Evolutionary conservation across 1,139 yeast species (phyloP).

Genomic region (Magnusiomyces clavatus): DNA sequence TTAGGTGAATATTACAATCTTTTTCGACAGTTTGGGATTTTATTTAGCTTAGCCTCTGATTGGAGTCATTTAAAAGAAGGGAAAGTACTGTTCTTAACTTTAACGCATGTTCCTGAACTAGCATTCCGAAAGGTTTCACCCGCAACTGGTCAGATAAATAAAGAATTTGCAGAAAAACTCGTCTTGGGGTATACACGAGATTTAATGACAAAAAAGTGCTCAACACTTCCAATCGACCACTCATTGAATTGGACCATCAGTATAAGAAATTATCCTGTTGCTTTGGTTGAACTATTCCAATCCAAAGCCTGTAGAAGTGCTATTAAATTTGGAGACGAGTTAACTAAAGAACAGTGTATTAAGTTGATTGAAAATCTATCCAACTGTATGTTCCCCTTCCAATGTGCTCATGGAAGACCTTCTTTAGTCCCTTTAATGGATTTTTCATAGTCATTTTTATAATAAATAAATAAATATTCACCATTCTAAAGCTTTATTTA

Average conservation of each 20-base stretch:
- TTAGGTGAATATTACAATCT: conserved; percentile 9
- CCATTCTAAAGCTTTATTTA: conserved; percentile 1
- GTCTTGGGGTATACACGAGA: conserved; percentile 16
- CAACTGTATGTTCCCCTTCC: conserved; percentile 55
- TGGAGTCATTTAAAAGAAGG: neutral
- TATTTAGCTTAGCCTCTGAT: conserved; percentile 6
- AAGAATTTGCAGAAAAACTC: conserved; percentile 11
- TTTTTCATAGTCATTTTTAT: conserved; percentile 11
- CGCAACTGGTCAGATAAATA: conserved; percentile 2
- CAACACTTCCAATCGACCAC: conserved; percentile 8
- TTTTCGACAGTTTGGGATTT: conserved; percentile 22
- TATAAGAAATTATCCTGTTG: conserved; percentile 18
- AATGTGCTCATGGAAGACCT: conserved; percentile 87
- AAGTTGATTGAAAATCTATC: conserved; percentile 38
- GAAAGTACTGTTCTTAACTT: conserved; percentile 2
- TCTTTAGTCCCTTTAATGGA: conserved; percentile 52
- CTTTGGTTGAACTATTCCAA: conserved; percentile 44
- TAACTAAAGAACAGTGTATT: conserved; percentile 41
- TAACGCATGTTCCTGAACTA: conserved; percentile 21
- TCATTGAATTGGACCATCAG: conserved; percentile 10
- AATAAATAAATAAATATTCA: neutral
- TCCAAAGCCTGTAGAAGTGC: conserved; percentile 68
- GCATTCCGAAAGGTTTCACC: conserved; percentile 6
- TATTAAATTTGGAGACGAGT: conserved; percentile 60
- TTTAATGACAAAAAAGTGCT: conserved; percentile 11